These are phyloP conservation scores for Thielaviopsis euricoi DNA, from an alignment of 2,329 filamentous ascomycete genomes.

Conservation along the genomic window DNA sequence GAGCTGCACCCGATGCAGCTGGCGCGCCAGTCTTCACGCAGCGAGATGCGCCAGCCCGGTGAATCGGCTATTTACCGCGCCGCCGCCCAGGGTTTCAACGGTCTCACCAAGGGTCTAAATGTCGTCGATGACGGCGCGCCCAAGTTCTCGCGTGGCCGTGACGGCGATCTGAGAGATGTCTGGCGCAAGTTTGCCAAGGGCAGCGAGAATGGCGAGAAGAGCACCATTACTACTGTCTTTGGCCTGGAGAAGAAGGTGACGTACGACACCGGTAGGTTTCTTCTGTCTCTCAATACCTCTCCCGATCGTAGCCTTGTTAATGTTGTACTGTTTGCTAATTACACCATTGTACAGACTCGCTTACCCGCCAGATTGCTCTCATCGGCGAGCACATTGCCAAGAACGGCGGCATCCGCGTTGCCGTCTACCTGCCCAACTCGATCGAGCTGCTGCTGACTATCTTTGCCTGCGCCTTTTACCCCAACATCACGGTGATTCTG, in stretches of 20 bases:
- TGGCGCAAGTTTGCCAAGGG: conserved; percentile 60
- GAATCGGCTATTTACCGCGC: conserved; percentile 77
- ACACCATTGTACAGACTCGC: conserved; percentile 32
- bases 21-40: conserved; percentile 63
- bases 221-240: conserved; percentile 61
- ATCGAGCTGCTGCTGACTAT: conserved; percentile 69
- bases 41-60: conserved; percentile 63
- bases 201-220: conserved; percentile 49
- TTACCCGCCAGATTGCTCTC: conserved; percentile 75
- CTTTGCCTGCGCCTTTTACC: conserved; percentile 80
- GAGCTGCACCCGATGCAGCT: conserved; percentile 88
- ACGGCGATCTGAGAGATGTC: conserved; percentile 81
- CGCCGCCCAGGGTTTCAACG: conserved; percentile 74
- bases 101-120: conserved; percentile 59
- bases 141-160: conserved; percentile 67
- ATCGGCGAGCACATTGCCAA: conserved; percentile 64
- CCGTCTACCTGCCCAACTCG: conserved; percentile 84
- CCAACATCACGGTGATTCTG: conserved; percentile 62
- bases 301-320: too few species aligned
- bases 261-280: conserved; percentile 41
- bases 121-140: conserved; percentile 67
- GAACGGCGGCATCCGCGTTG: conserved; percentile 58
- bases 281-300: too few species aligned
- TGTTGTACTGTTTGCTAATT: background rate
- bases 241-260: conserved; percentile 61